Evolutionary conservation across 495 filamentous ascomycete species (phyloP), one percentile per base, ranked within the genome.

Genomic region (Aspergillus panamensis): DNA sequence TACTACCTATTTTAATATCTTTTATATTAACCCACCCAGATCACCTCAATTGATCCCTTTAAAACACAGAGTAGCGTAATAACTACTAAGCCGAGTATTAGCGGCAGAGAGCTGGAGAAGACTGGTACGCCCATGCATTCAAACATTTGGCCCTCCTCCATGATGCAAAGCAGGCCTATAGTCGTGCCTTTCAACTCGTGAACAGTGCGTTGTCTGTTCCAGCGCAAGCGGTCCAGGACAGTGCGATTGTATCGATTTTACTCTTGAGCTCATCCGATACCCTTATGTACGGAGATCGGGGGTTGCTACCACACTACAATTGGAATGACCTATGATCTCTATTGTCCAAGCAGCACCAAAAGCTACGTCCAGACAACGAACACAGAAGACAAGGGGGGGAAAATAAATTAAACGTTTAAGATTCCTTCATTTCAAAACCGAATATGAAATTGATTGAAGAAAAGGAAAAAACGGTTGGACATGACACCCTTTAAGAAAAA

Each of bases 401-500:
- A 60, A 59, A 44, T 37, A 33, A 39, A 8, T n/a, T 37, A 25
- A 33, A 30, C 9, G n/a, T n/a, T n/a, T n/a, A 40, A 42, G 42
- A 37, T 51, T 72, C 66, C 71, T 66, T 72, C 68, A 70, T 68
- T 71, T 67, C 68, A 69, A 72, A 25, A 70, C 68, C 47, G 54
- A 44, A 16, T 52, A 57, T 58, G 60, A 62, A 62, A 42, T 55
- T 51, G 19, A 48, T 52, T 8, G 39, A 56, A 31, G 39, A 39
- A 20, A 53, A n/a, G 49, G 55, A 54, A 54, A 55, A 51, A 58
- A 59, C 51, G 58, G 35, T 54, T 57, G 29, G 58, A 57, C 63
- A 61, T 62, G 55, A 62, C 63, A 66, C 60, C 60, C 50, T 50
- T 44, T 25, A 25, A 25, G 25, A 39, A 47, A 57, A 58, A 53